Base-by-base conservation (phyloP, 352 stramenopile species). In the Globisporangium lucens region DNA sequence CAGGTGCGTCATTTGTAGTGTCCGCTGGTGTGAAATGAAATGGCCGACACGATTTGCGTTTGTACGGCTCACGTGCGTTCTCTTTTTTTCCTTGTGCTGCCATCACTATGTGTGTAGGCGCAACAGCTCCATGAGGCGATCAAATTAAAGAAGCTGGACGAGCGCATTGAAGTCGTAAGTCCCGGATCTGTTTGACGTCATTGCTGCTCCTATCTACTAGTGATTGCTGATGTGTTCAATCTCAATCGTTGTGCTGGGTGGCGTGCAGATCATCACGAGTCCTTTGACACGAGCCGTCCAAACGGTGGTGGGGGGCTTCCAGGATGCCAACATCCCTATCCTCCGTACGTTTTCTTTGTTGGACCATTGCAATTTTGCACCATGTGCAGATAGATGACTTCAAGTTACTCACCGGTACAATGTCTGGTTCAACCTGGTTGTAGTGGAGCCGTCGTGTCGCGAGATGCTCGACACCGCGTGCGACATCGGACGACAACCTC, bases 401-500 rank as follows among this genome's bases (percentile, higher is more conserved):
- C 8, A 24, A 35, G 7, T 56, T 51, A 49, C 56, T 65, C 20
- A 59, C 27, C n/a, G n/a, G 3, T 36, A 22, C 3, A 46, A 17
- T 38, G 27, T 43, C 29, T 15, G 51, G n/a, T 56, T 33, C 29
- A 7, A 49, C 38, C 17, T 56, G 10, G 30, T 6, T 69, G 38
- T 56, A 95, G 86, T 94, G 55, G 83, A 94, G 13, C 73, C 79
- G 61, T 75, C 60, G 17, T 95, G 87, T 56, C 85, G 88, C 15
- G 88, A 96, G 66, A 90, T 91, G 83, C 79, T 96, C 12, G 85
- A 94, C 67, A 96, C 88, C 3, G 84, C 88, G 3, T 94, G 88
- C 57, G 88, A 96, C 35, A 88, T 96, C 52, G 88, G 88, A 10
- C 81, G 82, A 9, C 72, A 84, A 47, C 83, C 82, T 0, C 49